Base-by-base conservation (phyloP, 2,329 filamentous ascomycete species). In the Neodidymelliopsis sp. region DNA sequence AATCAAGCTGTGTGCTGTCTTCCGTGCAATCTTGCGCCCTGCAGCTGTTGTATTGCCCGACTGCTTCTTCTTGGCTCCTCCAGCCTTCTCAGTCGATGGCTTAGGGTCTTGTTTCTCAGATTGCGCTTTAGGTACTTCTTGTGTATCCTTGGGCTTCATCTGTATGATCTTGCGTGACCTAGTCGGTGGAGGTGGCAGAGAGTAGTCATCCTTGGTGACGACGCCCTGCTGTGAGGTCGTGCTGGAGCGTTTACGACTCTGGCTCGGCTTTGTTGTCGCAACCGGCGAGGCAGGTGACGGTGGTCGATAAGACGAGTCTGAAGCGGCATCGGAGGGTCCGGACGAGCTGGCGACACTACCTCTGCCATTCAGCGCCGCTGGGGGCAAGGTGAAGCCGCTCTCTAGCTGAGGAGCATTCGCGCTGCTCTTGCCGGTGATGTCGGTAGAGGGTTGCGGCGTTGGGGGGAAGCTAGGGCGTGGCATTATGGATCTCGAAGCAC, bases 121-220 rank as follows among this genome's bases (percentile, higher is more conserved):
- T 25, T 60, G 58, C 13, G 56, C 18, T 45, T 64, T 69, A 29
- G 59, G 15, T 11, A 57, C 28, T 13, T 66, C 65, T 19, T 66
- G 61, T 18, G 53, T 35, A 28, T 63, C 70, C 62, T 67, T 73
- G 31, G 85, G 93, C 74, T 96, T 96, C 92, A 97, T 96, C 75
- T 97, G 93, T 49, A 97, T 97, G 70, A 99, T 97, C 77, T 95
- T 97, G 65, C 93, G 87, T 30, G 91, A 90, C 55, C 93, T 82
- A 3, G 92, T 96, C 0, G 94, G 94, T 12, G 93, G 94, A 8
- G 94, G 94, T 15, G 94, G 94, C 12, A 99, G 82, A 8, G 89
- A 83, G 71, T 96, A 95, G 36, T 82, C 78, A 60, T 85, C 82
- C 57, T 84, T 86, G 47, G 79, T 77, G 48, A 75, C 66, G 11